Evolutionary conservation across 805 yeast genomes (phyloP), one percentile per base, ranked within the genome.

Genomic region (Brettanomyces bruxellensis): DNA sequence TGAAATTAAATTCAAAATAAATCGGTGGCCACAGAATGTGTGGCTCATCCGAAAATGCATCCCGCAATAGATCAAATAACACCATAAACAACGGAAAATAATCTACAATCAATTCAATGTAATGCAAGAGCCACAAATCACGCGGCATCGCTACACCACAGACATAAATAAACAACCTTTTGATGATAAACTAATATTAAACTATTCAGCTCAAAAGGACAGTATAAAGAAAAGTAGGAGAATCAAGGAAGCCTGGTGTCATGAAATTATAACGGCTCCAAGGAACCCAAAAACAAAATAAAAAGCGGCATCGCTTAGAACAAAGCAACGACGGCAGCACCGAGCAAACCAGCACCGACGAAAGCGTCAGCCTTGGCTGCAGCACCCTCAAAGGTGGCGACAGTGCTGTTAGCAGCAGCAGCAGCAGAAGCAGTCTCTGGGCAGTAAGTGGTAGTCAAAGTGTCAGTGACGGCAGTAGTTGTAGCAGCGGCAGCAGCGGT

Each of bases 381-480:
- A 47, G 47, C 53, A 47, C 50, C 63, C 45, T 51, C 53, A 49
- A 45, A 58, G 28, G 49, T 45, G 5, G 56, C 44, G 12, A 53
- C 32, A 14, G 55, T 38, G 4, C 45, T 25, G 24, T 54, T 45
- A 4, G 55, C 9, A 34, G 52, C 46, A 5, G 55, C 11, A 34
- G 52, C 43, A 11, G 38, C 45, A 12, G 47, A 35, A 25, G 54
- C 46, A 35, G 53, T 40, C 39, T 71, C 70, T 61, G 75, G 81
- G 61, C 75, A 64, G 64, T 75, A 80, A 54, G 81, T 81, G 53
- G 76, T 82, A 55, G 52, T 45, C 22, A 43, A 8, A 32, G 52
- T 42, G 34, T 47, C 49, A 12, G 50, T 36, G 13, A 40, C 40
- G 9, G 23, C 45, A 23, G 49, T 25, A 3, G 45, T 38, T 28